Evolutionary conservation across 129 eudicot species (phyloP), one percentile per base, ranked within the genome.

Genomic region (Silybum marianum): DNA sequence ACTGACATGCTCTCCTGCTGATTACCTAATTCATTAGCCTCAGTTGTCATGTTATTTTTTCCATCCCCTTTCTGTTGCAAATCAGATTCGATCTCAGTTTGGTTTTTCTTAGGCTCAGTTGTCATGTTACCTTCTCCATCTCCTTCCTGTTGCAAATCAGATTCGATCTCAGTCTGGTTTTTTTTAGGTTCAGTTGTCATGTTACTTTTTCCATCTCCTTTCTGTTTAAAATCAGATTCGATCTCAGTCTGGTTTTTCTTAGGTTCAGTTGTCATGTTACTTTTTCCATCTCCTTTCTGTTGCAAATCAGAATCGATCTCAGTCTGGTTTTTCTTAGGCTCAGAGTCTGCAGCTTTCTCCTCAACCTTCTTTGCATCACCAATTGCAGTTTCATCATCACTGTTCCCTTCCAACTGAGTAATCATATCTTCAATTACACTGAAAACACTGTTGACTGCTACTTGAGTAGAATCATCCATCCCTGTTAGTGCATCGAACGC

Each of bases 391-490:
- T 73, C 82, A 68, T 81, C 80, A 51, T 74, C 90, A 73, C 78
- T 81, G 65, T 75, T 86, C 81, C 76, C 97, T 75, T 92, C 99
- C 77, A 93, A 69, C 60, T 90, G 98, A 83, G 93, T 92, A 82
- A 96, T 96, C 93, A 96, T 83, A 84, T 82, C 93, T 84, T 93
- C 99, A 78, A 96, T 89, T 23, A 91, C 99, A 88, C 88, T 76
- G 83, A 93, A 96, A 16, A 96, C 95, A 83, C 91, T 96, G 85
- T 88, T 91, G 68, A 96, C 99, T 30, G 99, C 99, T 82, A 88
- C 76, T 86, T 96, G 99, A 25, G 98, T 96, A n/a, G 99, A 93
- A 90, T 93, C 99, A 86, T 96, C 99, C 69, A 93, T 84, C 60
- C 98, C 97, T 71, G 95, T 84, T 70, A 96, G 85, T 16, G 99